Evolutionary conservation across 805 yeast genomes (phyloP), one percentile per base, ranked within the genome.

Genomic region (Tetrapisispora nanseiensis): DNA sequence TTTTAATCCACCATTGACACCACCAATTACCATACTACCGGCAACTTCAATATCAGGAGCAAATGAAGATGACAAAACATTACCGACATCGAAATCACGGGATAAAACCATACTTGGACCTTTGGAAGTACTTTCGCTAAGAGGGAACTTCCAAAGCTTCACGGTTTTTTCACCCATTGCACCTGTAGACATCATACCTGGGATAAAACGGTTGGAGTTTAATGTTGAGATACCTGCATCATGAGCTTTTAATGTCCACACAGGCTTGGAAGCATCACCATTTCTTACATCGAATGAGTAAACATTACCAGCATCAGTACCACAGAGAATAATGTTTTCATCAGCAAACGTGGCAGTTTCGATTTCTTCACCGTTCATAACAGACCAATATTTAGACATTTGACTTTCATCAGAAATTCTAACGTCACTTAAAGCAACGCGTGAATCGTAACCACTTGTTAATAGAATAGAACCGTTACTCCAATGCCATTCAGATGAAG

Each of bases 161-260:
- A 87, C 77, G 11, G 67, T 64, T 63, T 84, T 85, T 55, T 92
- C 98, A 43, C 89, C 85, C 87, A 84, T 82, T 6, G 96, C 95
- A 39, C 92, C 80, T 1, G 97, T 86, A 20, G 80, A 77, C 57
- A 92, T 63, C 70, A 85, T 66, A 16, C 90, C 92, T 21, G 80
- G 79, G 26, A 86, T 60, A 57, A 68, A 74, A 21, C 60, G 58
- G 65, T 86, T 89, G 29, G 80, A 72, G 51, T 81, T 82, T 51
- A 92, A 72, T 2, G 90, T 71, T 4, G 96, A 82, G 47, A 92
- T 82, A 47, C 95, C 97, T 2, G 95, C 76, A 65, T 92, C 97
- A 61, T 92, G 98, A 2, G 97, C 97, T 63, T 92, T 95, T 52
- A 92, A 70, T 2, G 95, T 86, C 98, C 98, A 92, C 26, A 90